Base-by-base conservation (phyloP, 495 filamentous ascomycete species). In the Penicillium parvum region DNA sequence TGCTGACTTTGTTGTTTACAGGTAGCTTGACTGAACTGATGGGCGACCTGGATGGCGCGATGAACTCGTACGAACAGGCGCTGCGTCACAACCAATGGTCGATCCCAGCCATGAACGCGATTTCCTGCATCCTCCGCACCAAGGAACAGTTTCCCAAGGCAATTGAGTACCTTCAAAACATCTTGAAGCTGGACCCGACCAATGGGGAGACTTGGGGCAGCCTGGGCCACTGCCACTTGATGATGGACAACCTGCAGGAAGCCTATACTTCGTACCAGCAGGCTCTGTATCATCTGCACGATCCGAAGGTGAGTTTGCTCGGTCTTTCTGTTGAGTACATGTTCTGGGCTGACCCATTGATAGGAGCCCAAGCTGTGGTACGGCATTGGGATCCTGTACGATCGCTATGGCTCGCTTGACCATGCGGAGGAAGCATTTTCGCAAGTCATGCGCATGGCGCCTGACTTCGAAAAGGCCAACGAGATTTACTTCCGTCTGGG, bases 331-430 rank as follows among this genome's bases (percentile, higher is more conserved):
- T 27, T 27, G 6, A 6, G 6, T 11, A 27, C 23, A 27, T 6
- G 23, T 27, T 27, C 23, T 6, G 5, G 39, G 9, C 14, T 32
- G 14, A 27, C 19, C 18, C 8, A 32, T n/a, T 32, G 20, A 11
- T 54, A 96, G 87, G 94, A 99, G 58, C 92, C 92, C 4, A 95
- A 95, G 58, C 75, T 99, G 7, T 99, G 92, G 92, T 99, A 99
- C 59, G 92, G 92, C 14, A 99, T 99, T 40, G 92, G 92, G 27
- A 99, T 99, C 39, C 69, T 99, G 3, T 99, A 99, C 52, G 92
- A 99, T 58, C 80, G 92, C 27, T 99, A 97, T 57, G 92, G 92
- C 1, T 96, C 90, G 7, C 79, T 96, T 30, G 92, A 99, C 49
- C 94, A 97, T 69, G 92, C 92, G 49, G 92, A 99, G 60, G 94